Evolutionary conservation across 768 basidiomycete genomes (phyloP), one percentile per base, ranked within the genome.

Genomic region (Podaxis sp.): DNA sequence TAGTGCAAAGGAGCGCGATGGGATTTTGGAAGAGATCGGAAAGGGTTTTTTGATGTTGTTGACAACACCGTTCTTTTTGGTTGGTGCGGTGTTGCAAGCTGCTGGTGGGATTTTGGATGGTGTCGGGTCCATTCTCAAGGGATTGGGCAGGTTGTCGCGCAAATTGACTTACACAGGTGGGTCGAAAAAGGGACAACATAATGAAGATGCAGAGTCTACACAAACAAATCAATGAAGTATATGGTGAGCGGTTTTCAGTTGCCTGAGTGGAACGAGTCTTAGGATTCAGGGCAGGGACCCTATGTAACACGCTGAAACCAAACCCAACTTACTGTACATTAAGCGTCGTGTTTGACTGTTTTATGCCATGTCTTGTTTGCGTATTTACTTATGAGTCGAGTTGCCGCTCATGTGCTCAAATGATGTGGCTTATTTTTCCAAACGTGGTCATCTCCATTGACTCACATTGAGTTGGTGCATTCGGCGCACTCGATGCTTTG

Each of bases 1-100:
- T 4, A n/a, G 43, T 5, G 15, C n/a, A 9, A 36, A 55, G 4
- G 60, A 55, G n/a, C 52, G 60, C 2, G 53, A 55, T 19, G 46
- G 43, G 2, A 56, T 56, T n/a, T 24, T 56, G 13, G 46, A 47
- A 40, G 61, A 55, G 9, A 50, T 56, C 25, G 43, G 46, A 8
- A 55, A 62, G 40, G 61, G 61, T 24, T 56, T 56, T 17, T 38
- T 62, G 55, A 40, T 27, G 24, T 22, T 62, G 22, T 49, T 62
- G 61, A 56, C 43, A 6, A 40, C 46, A 27, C 61, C 54, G 1
- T 62, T 62, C 54, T 12, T 27, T 11, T 24, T 55, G 36, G 61
- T 62, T 9, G 54, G 61, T 49, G 55, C 55, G 1, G 37, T 56
- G 4, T 29, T 62, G 7, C 61, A 56, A n/a, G 61, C 47, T 15